Base-by-base conservation (phyloP, 148 eudicot species). In the Rhododendron kiyosumense region DNA sequence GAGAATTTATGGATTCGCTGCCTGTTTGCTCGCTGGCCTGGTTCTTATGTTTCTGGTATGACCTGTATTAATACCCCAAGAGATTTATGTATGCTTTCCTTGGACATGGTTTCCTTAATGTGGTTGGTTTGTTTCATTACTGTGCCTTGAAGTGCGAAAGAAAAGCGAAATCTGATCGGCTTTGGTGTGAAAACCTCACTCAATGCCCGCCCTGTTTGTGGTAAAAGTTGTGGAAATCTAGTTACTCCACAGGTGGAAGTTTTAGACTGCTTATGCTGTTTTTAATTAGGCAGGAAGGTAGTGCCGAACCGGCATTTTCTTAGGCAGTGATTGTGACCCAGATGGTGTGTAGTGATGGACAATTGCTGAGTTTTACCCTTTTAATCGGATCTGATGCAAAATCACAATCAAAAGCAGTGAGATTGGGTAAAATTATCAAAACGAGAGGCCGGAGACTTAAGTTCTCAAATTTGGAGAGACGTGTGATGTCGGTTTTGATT, bases 1-100 rank as follows among this genome's bases (percentile, higher is more conserved):
- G 86, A 84, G 86, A 54, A 84, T 84, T n/a, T 84, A 84, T 48
- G 86, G 81, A 24, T 84, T 84, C 71, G 86, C 86, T 52, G 86
- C 86, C 69, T 84, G 81, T 34, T 75, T 84, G 52, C 38, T 84
- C 22, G 86, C 86, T 84, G 81, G 86, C 71, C 10, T 84, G 48
- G 86, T 76, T 54, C 76, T 78, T 18, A 84, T 84, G 81, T 38
- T 84, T 76, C 81, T 84, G 86, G 86, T 84, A 84, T 52, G 81
- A 52, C 52, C 81, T 69, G 7, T 49, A 32, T 84, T 28, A 61
- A 22, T 51, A 51, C 71, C 24, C 59, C 49, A 5, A 48, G 32
- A 9, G 3, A 38, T 26, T 45, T 83, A 67, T 14, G 10, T 82
- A 13, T 34, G 22, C n/a, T 36, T 38, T 4, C 7, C 41, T 15